These are phyloP conservation scores for Verticillium isaacii DNA, from an alignment of 2,329 filamentous ascomycete genomes.

Conservation along the genomic window DNA sequence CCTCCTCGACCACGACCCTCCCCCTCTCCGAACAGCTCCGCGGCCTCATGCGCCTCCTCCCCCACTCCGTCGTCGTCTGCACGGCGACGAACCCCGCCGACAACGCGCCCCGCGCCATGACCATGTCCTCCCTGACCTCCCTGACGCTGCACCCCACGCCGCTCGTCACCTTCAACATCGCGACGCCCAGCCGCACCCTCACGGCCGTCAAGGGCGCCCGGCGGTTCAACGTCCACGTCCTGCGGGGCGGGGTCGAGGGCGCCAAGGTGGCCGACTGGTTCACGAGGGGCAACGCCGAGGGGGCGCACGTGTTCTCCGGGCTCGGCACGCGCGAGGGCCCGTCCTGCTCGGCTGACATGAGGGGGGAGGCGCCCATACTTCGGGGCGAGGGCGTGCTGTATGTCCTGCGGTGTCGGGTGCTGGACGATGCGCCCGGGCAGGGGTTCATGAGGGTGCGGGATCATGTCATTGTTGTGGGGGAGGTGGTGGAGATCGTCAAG, in stretches of 20 bases:
- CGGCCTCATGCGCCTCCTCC: slow-evolving; percentile 47
- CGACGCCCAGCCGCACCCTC: slow-evolving; percentile 49
- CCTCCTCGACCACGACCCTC: slow-evolving; percentile 11
- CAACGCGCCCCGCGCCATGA: slow-evolving; percentile 43
- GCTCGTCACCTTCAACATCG: slow-evolving; percentile 53
- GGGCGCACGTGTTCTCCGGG: slow-evolving; percentile 29
- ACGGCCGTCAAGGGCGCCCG: slow-evolving; percentile 40
- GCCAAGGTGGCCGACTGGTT: slow-evolving; percentile 48
- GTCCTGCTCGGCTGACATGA: slow-evolving; percentile 12
- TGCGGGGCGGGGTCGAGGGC: slow-evolving; percentile 41
- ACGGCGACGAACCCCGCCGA: slow-evolving; percentile 34
- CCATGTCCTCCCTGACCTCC: slow-evolving; percentile 56
- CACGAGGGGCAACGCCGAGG: slow-evolving; percentile 40
- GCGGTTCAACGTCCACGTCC: slow-evolving; percentile 51
- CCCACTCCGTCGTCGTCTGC: slow-evolving; percentile 52
- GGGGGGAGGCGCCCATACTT: slow-evolving; percentile 34
- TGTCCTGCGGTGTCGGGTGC: slow-evolving; percentile 37
- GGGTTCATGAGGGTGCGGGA: slow-evolving; percentile 45
- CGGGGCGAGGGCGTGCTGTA: slow-evolving; percentile 48
- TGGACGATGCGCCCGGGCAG: slow-evolving; percentile 30
- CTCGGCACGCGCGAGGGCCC: slow-evolving; percentile 18
- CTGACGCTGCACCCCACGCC: slow-evolving; percentile 47
- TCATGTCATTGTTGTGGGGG: slow-evolving; percentile 47
- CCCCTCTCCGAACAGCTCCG: slow-evolving; percentile 43
- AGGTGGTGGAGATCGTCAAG: slow-evolving; percentile 41